These are phyloP conservation scores for Oryza meridionalis DNA, from an alignment of 176 grass and related monocot genomes.

Conservation along the genomic window DNA sequence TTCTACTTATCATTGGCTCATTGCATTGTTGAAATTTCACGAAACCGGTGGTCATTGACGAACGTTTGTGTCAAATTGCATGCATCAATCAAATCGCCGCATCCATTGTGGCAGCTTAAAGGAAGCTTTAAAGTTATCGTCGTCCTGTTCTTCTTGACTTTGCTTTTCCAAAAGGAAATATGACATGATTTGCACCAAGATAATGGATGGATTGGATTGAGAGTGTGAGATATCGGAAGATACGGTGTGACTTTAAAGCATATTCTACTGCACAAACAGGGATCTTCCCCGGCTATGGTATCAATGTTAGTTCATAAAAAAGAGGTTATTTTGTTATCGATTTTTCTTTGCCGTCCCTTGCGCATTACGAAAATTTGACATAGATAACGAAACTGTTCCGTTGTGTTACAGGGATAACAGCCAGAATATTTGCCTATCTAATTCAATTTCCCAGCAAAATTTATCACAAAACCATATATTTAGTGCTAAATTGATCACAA, in stretches of 20 bases:
- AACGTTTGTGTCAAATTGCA: slow-evolving; percentile 21
- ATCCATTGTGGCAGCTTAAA: slow-evolving; percentile 19
- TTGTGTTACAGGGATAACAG: too few species aligned
- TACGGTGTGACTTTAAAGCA: neutral
- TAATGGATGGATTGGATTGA: slow-evolving; percentile 32
- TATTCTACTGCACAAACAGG: slow-evolving; percentile 24
- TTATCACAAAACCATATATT: too few species aligned
- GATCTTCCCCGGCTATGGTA: neutral
- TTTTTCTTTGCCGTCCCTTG: too few species aligned
- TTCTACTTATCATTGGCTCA: neutral
- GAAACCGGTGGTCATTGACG: neutral
- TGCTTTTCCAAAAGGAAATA: slow-evolving; percentile 6
- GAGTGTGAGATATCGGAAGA: slow-evolving; percentile 23
- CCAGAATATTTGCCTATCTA: too few species aligned
- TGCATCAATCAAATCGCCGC: slow-evolving; percentile 29
- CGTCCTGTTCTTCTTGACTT: slow-evolving; percentile 9
- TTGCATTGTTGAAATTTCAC: neutral
- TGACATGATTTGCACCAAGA: slow-evolving; percentile 33
- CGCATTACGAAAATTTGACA: neutral
- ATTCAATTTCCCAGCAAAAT: too few species aligned
- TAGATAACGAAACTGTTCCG: too few species aligned
- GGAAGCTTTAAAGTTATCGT: slow-evolving; percentile 1
- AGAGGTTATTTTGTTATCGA: neutral
- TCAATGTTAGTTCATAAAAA: neutral
- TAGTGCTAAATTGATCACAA: too few species aligned